Percentiles rank a stretch among this genome's conserved stretches.
phyloP scores from a whole-genome alignment of 1,139 yeast species.

The Saccharomyces hybrid region DNA sequence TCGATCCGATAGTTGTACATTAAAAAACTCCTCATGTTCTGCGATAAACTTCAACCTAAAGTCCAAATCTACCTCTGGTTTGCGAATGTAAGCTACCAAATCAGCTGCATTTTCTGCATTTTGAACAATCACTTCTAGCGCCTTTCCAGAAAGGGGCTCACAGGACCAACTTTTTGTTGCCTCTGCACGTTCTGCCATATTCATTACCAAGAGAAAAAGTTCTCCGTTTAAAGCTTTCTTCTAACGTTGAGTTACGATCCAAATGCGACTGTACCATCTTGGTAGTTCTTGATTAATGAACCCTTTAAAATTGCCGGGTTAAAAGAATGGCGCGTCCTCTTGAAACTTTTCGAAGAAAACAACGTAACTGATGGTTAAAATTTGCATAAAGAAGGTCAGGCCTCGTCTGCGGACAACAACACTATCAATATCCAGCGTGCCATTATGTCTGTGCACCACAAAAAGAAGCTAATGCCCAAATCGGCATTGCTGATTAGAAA shows the following conservation, averaged over 20 bases:
- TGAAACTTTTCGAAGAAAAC: background rate
- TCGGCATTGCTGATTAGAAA: constrained; percentile 27
- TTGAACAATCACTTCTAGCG: constrained; percentile 14
- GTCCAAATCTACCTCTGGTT: constrained; percentile 6
- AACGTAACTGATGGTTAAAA: background rate
- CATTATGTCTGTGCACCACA: constrained; percentile 12
- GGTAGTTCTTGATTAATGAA: background rate
- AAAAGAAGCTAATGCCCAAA: constrained; percentile 29
- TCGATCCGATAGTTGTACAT: background rate
- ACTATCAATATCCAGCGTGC: background rate
- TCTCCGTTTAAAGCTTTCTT: background rate
- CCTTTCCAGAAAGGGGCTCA: constrained; percentile 15
- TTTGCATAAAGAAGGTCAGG: background rate
- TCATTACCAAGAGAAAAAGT: background rate
- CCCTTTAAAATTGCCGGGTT: background rate
- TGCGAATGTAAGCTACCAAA: constrained; percentile 8
- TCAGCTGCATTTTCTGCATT: constrained; percentile 10
- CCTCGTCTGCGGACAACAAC: background rate
- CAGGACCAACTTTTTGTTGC: constrained; percentile 3
- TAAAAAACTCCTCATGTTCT: constrained; percentile 11
- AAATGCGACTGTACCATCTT: background rate
- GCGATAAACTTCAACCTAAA: background rate
- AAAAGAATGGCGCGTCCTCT: background rate
- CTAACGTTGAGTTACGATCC: background rate
- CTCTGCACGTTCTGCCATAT: background rate